Base-by-base conservation (phyloP, 1,284 basidiomycete genomes). In the Xanthoconium separans region DNA sequence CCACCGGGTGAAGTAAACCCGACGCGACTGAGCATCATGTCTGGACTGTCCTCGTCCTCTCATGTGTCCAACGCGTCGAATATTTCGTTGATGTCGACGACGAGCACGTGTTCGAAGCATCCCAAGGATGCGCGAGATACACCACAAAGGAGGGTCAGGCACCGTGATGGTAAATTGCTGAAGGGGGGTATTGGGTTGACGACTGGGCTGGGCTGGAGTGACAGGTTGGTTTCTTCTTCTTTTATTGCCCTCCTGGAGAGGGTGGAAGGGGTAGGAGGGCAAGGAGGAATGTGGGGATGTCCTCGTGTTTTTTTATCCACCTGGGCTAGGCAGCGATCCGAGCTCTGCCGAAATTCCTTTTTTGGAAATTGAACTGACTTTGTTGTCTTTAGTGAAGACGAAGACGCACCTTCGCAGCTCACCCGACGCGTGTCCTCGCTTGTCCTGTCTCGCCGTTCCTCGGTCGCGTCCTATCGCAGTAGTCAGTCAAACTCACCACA, bases 121-220 rank as follows among this genome's bases (percentile, higher is more conserved):
- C 73, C 76, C 56, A 85, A 83, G 60, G 88, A 91, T 53, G 73
- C 81, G 24, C 76, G 87, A 2, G 83, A 90, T 61, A 90, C 88
- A 0, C 75, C 76, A 2, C 74, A 75, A 57, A 74, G 89, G 29
- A 75, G 86, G 24, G 72, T 78, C 5, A 73, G 89, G 20, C 89
- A 92, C 68, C 80, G 87, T 3, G 89, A 92, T 64, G 87, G 87
- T 1, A 73, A 71, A n/a, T 63, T 85, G 12, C 71, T 91, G 45
- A 71, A 76, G 41, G 87, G 86, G 3, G 89, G 89, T 1, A 81
- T 91, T 58, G 89, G 89, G 0, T 68, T 92, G 49, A 92, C 89
- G 3, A 92, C 89, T 4, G 89, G 89, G 0, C 73, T 92, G 16
- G 89, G 89, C 0, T 92, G 89, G 89, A 89, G 87, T 64, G 89